phyloP scores from a whole-genome alignment of 2,329 filamentous ascomycete genomes.

The Fusarium tuaranense region DNA sequence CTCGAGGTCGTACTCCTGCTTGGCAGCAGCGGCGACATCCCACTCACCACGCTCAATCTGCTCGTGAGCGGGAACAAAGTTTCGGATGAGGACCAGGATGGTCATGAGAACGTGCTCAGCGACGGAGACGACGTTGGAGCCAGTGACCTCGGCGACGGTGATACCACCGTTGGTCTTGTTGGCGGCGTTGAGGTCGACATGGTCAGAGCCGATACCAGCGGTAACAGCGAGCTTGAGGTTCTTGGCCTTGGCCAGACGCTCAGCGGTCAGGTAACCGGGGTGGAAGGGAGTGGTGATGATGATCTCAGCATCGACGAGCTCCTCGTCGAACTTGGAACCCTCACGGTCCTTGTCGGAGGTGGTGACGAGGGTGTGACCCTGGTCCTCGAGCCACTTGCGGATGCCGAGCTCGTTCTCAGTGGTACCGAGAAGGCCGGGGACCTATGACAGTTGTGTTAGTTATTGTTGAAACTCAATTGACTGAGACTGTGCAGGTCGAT shows the following conservation, averaged over 20 bases:
- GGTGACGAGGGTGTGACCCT: constrained; percentile 95
- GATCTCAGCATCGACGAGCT: constrained; percentile 95
- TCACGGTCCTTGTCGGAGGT: constrained; percentile 98
- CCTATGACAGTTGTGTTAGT: constrained; percentile 54
- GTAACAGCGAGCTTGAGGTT: constrained; percentile 98
- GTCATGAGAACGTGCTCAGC: constrained; percentile 99
- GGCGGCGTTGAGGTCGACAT: constrained; percentile 95
- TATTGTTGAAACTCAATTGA: constrained; percentile 24
- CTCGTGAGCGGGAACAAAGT: constrained; percentile 98
- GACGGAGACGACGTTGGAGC: constrained; percentile 98
- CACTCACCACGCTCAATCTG: constrained; percentile 90
- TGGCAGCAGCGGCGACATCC: constrained; percentile 95
- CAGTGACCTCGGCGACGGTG: constrained; percentile 97
- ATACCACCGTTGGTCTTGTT: constrained; percentile 99
- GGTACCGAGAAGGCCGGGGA: constrained; percentile 88
- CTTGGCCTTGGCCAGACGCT: constrained; percentile 97
- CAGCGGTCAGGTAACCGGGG: constrained; percentile 95
- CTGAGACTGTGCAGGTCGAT: constrained; percentile 1
- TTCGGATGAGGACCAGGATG: constrained; percentile 94
- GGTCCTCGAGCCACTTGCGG: constrained; percentile 96
- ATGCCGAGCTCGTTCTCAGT: constrained; percentile 99
- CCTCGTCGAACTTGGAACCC: constrained; percentile 92
- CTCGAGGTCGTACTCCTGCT: constrained; percentile 99
- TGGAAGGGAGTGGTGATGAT: constrained; percentile 99
- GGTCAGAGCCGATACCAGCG: constrained; percentile 97